Evolutionary conservation across 1,284 basidiomycete genomes (phyloP).

Genomic region (Xerocomus amazonicus): DNA sequence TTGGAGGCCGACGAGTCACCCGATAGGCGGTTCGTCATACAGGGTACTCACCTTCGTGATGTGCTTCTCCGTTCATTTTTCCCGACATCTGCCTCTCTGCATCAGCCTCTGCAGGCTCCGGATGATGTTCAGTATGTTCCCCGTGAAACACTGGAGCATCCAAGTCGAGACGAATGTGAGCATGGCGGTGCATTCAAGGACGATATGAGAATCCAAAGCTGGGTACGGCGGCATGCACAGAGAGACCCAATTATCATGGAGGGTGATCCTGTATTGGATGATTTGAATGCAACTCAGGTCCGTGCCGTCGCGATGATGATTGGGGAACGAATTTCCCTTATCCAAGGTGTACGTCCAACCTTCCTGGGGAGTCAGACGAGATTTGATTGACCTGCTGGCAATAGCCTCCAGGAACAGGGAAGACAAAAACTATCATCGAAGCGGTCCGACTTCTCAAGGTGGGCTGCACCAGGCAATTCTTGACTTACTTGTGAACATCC

Average conservation of each 20-base stretch:
- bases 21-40: slow-evolving; percentile 49
- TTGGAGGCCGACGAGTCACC: slow-evolving; percentile 36
- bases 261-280: slow-evolving; percentile 71
- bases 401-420: slow-evolving; percentile 93
- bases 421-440: slow-evolving; percentile 90
- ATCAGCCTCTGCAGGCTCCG: slow-evolving; percentile 31
- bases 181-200: slow-evolving; percentile 56
- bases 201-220: slow-evolving; percentile 71
- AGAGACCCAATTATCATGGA: slow-evolving; percentile 64
- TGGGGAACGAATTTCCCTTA: slow-evolving; percentile 70
- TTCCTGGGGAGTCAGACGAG: not conserved
- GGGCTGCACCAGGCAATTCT: slow-evolving; percentile 8
- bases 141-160: slow-evolving; percentile 36
- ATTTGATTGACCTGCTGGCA: slow-evolving; percentile 1
- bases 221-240: slow-evolving; percentile 66
- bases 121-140: slow-evolving; percentile 37
- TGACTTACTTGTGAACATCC: not conserved
- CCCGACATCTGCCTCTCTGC: slow-evolving; percentile 27
- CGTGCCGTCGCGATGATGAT: slow-evolving; percentile 87
- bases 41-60: slow-evolving; percentile 69
- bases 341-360: slow-evolving; percentile 73
- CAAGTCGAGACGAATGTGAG: slow-evolving; percentile 21
- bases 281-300: slow-evolving; percentile 76
- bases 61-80: slow-evolving; percentile 57
- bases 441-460: slow-evolving; percentile 81